A percentile compares a stretch with the other conserved stretches of the same genome.
Evolutionary conservation across 75 land plant genomes (phyloP).

Genomic region (Pinus taeda): DNA sequence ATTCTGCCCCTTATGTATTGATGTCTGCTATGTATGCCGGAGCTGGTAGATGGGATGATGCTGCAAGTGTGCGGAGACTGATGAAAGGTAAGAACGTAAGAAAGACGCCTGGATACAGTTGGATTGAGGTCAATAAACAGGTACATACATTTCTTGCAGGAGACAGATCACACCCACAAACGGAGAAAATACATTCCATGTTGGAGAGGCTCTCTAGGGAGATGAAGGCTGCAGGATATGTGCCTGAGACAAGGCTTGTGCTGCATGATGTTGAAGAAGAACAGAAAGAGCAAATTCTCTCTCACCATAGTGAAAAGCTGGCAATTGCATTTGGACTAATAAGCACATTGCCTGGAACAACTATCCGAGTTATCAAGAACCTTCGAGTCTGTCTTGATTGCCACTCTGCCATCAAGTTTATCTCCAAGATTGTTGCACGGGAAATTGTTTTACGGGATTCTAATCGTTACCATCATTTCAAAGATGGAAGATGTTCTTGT

Average conservation of each 20-base stretch:
- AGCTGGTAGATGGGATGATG: not conserved
- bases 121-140: not conserved
- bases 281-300: not conserved
- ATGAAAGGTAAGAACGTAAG: not conserved
- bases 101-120: constrained; percentile 1
- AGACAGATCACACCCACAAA: not conserved
- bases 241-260: not conserved
- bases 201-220: not conserved
- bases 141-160: not conserved
- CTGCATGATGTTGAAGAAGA: not conserved
- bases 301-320: not conserved
- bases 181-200: not conserved
- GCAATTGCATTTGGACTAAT: not conserved
- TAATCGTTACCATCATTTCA: not conserved
- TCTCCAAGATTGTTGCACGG: not conserved
- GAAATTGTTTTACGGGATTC: not conserved
- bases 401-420: not conserved
- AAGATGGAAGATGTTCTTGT: not conserved
- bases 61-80: not conserved
- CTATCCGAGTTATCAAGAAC: not conserved
- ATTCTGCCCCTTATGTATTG: not conserved
- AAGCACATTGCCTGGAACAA: not conserved
- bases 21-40: not conserved
- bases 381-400: not conserved
- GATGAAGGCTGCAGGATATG: not conserved